Base-by-base conservation (phyloP, 352 stramenopile species). In the Globisporangium radiosum region DNA sequence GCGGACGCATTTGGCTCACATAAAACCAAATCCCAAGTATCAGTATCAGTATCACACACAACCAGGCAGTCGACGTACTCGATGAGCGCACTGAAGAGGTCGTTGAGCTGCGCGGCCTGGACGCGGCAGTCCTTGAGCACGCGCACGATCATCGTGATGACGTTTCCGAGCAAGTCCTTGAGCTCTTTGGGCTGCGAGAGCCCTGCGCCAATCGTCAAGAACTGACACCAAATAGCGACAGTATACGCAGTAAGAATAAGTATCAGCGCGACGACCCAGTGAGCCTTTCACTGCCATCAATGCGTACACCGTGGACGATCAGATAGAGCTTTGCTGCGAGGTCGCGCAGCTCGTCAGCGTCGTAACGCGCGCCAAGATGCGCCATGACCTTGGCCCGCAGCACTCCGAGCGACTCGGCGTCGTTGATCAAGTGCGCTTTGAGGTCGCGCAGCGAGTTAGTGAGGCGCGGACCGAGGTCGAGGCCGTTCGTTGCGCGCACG, bases 171-270 rank as follows among this genome's bases (percentile, higher is more conserved):
- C 9, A 89, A 47, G 47, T 89, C 75, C 51, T 89, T 87, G 39
- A 90, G 66, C 50, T 90, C 82, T 56, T 92, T 90, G 3, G 78
- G 75, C 63, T 90, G 80, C 14, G 82, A 92, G 47, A 92, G 64
- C 10, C 78, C 79, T 17, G 79, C 82, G 19, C 82, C 82, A 50
- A 92, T 90, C 19, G 80, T 85, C 54, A 92, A 49, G 44, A 92
- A 65, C 68, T 76, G 25, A 25, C 2, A 1, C 25, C 25, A 25
- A 25, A 25, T 25, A 25, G 25, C 25, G 25, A 25, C 25, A 25
- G 1, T 2, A 25, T 25, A 25, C 25, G 25, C 25, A 25, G 25
- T 25, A 25, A 25, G 0, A 25, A 25, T 25, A 25, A 25, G 25
- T 25, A 25, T 25, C 25, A 2, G 25, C 25, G 25, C 25, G 25